Conservation (phyloP, 148 eudicot genomes). For the Fagopyrum esculentum region DNA sequence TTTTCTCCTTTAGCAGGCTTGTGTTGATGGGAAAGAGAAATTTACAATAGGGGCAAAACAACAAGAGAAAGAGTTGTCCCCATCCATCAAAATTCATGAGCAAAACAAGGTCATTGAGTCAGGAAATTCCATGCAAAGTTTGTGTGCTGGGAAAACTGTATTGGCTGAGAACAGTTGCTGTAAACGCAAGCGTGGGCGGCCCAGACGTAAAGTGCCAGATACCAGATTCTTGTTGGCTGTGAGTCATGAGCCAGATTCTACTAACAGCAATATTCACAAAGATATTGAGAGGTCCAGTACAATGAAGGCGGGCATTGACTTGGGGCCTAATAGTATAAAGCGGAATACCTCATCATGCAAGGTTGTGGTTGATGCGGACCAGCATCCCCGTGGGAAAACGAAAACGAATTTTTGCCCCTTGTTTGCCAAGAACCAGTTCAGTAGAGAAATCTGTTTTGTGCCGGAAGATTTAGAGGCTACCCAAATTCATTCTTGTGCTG, state of each 20-base stretch:
- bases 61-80: background rate
- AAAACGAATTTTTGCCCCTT: conserved; percentile 10
- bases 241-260: conserved; percentile 24
- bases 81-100: background rate
- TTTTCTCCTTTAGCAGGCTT: background rate
- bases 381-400: conserved; percentile 21
- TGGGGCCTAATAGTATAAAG: conserved; percentile 26
- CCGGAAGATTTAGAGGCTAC: conserved; percentile 7
- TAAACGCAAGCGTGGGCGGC: conserved; percentile 20
- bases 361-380: conserved; percentile 5
- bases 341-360: conserved; percentile 15
- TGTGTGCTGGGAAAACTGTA: conserved; percentile 32
- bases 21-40: background rate
- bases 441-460: conserved; percentile 18
- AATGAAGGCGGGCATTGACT: conserved; percentile 20
- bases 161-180: conserved; percentile 28
- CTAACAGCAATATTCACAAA: conserved; percentile 18
- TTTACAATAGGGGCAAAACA: background rate
- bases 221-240: conserved; percentile 23
- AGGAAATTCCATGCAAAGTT: conserved; percentile 34
- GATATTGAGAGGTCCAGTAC: conserved; percentile 13
- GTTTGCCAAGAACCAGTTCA: conserved; percentile 22
- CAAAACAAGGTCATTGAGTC: conserved; percentile 17
- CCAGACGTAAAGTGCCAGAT: conserved; percentile 17
- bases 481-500: conserved; percentile 6